A percentile compares a stretch with the other conserved stretches of the same genome.
phyloP scores from a whole-genome alignment of 2,329 filamentous ascomycete genomes.

The Dactylellina haptotyla region DNA sequence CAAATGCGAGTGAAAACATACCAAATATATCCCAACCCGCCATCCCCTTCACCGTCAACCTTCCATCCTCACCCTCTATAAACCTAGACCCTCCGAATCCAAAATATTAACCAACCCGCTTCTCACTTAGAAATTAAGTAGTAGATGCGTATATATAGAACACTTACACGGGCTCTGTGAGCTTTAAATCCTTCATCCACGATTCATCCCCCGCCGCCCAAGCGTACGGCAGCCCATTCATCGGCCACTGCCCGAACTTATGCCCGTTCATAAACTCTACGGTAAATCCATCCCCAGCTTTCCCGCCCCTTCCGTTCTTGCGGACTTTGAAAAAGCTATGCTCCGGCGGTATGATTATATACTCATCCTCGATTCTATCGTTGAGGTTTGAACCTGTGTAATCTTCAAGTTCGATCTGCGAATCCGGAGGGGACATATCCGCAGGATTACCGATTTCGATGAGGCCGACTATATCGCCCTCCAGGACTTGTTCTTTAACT shows the following conservation, averaged over 20 bases:
- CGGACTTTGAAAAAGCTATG: constrained; percentile 7
- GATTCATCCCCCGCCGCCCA: constrained; percentile 27
- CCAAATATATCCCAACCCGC: constrained; percentile 30
- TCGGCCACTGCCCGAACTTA: constrained; percentile 7
- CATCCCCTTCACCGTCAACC: background rate
- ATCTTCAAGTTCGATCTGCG: background rate
- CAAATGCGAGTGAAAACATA: background rate
- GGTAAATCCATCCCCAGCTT: background rate
- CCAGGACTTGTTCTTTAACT: constrained; percentile 25
- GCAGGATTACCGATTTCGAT: constrained; percentile 15
- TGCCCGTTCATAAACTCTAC: constrained; percentile 40
- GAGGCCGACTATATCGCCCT: constrained; percentile 1
- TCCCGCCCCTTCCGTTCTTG: background rate
- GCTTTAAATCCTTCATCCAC: constrained; percentile 1
- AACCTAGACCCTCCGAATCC: constrained; percentile 16
- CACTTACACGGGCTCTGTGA: constrained; percentile 29
- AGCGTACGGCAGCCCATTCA: constrained; percentile 10
- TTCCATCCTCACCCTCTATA: background rate
- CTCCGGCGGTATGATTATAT: background rate
- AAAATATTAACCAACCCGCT: background rate
- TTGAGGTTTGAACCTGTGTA: background rate
- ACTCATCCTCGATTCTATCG: background rate
- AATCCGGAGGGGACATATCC: background rate
- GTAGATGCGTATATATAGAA: background rate
- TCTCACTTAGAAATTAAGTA: background rate